Conservation (phyloP, 1,139 yeast species). For the Candida sp. region DNA sequence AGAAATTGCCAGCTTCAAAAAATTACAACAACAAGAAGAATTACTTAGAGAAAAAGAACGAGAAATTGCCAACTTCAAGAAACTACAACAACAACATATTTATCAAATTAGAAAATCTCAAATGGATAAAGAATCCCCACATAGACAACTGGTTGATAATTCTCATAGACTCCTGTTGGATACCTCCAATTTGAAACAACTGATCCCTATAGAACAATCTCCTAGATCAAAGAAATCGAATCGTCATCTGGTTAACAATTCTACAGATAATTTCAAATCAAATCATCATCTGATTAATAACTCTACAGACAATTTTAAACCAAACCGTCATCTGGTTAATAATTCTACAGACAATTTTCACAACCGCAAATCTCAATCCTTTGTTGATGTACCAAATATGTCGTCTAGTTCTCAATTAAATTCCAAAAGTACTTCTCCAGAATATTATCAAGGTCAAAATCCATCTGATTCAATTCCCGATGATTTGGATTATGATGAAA, state of each 20-base stretch:
- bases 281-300: neutral
- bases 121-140: conserved; percentile 3
- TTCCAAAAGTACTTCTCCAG: neutral
- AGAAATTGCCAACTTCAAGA: conserved; percentile 30
- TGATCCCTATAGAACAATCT: neutral
- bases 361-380: conserved; percentile 1
- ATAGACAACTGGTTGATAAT: neutral
- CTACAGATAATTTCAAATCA: neutral
- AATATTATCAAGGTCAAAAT: neutral
- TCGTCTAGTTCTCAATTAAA: neutral
- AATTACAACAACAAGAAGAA: conserved; percentile 27
- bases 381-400: neutral
- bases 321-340: neutral
- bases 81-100: conserved; percentile 30
- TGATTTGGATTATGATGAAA: conserved; percentile 20
- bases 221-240: neutral
- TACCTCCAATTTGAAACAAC: neutral
- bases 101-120: conserved; percentile 22
- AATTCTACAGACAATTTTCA: neutral
- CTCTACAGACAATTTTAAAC: neutral
- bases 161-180: neutral
- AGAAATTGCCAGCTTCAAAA: conserved; percentile 30
- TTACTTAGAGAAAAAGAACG: conserved; percentile 18
- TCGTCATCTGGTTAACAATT: neutral
- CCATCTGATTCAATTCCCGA: conserved; percentile 3